These are phyloP conservation scores for Forsythia suspensa DNA, from an alignment of 257 asterid genomes.

Conservation along the genomic window DNA sequence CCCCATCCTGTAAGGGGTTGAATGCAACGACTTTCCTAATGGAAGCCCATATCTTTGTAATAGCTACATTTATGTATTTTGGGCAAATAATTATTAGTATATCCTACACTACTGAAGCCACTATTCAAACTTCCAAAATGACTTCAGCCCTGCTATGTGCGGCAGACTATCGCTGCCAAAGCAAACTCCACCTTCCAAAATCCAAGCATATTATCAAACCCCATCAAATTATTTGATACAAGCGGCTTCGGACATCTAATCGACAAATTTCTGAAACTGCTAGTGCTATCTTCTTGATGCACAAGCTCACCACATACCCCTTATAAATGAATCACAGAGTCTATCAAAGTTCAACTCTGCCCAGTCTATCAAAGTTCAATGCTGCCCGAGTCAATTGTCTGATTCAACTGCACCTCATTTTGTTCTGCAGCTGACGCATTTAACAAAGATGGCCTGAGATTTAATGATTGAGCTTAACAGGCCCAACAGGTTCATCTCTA, in stretches of 20 bases:
- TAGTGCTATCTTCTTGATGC: background rate
- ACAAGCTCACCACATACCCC: background rate
- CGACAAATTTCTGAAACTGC: conserved; percentile 2
- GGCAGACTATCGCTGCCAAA: conserved; percentile 20
- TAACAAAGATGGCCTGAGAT: conserved; percentile 21
- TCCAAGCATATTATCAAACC: background rate
- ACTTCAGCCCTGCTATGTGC: conserved; percentile 20
- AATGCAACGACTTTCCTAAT: conserved; percentile 24
- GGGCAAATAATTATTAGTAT: background rate
- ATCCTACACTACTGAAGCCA: too few species aligned
- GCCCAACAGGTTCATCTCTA: conserved; percentile 20
- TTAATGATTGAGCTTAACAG: conserved; percentile 53
- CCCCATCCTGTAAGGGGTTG: conserved; percentile 32
- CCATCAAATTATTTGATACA: conserved; percentile 41
- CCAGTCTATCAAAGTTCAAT: conserved; percentile 6
- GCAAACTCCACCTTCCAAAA: conserved; percentile 1
- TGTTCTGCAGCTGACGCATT: conserved; percentile 42
- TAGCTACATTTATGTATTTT: conserved; percentile 26
- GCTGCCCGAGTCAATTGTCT: conserved; percentile 12
- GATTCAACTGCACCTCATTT: conserved; percentile 38
- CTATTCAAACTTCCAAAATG: conserved; percentile 21
- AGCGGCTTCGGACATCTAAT: conserved; percentile 31
- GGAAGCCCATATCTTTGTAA: conserved; percentile 31
- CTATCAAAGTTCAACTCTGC: conserved; percentile 11
- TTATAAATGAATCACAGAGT: background rate